phyloP scores from a whole-genome alignment of 345 rosid genomes.

The Murraya koenigii region DNA sequence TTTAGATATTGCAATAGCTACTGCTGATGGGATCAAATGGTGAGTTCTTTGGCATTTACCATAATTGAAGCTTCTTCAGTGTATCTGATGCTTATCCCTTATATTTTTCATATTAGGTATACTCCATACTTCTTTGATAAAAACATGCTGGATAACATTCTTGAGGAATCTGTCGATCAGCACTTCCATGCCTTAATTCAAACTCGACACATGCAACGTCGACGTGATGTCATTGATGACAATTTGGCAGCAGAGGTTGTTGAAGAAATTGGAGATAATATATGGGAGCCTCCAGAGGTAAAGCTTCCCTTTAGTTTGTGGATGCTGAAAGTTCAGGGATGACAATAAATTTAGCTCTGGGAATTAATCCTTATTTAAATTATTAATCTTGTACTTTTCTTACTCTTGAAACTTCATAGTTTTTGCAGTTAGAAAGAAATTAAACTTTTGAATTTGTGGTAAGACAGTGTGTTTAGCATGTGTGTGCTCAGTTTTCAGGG shows the following conservation, averaged over 20 bases:
- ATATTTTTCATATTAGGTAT: constrained; percentile 53
- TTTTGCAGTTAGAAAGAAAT: not conserved
- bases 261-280: constrained; percentile 86
- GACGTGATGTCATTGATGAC: constrained; percentile 78
- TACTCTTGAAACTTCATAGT: not conserved
- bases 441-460: not conserved
- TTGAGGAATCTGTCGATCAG: constrained; percentile 93
- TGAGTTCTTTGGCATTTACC: constrained; percentile 21
- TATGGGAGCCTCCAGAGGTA: constrained; percentile 96
- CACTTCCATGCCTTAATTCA: constrained; percentile 83
- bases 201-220: constrained; percentile 84
- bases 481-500: not conserved
- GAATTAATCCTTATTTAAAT: constrained; percentile 1
- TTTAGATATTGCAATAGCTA: constrained; percentile 95
- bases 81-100: constrained; percentile 17
- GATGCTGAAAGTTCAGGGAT: not conserved
- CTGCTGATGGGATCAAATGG: constrained; percentile 90
- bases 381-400: not conserved
- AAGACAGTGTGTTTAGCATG: not conserved
- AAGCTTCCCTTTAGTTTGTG: not conserved
- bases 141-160: constrained; percentile 85
- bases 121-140: constrained; percentile 97
- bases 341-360: constrained; percentile 1
- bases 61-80: not conserved
- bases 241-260: constrained; percentile 70